Base-by-base conservation (phyloP, 192 early-diverging fungal species). In the Rhizophlyctis rosea region DNA sequence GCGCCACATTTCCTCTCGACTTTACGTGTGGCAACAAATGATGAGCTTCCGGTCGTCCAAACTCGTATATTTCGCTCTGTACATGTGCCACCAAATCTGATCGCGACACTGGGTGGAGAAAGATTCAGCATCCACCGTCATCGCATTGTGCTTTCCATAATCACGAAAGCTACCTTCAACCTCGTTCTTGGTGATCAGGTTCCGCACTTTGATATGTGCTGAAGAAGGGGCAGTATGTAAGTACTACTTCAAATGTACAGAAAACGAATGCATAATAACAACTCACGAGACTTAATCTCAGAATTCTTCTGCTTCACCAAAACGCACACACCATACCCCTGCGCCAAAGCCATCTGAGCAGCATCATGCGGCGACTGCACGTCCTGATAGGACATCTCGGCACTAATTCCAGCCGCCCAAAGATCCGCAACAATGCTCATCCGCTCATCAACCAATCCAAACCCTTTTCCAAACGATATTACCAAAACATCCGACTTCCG, bases 361-460 rank as follows among this genome's bases (percentile, higher is more conserved):
- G 59, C 63, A 34, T 71, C 62, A 1, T 54, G 55, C 25, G 63
- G 51, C 18, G 62, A 58, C 11, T 66, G 36, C 4, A 64, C 77
- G 51, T 92, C 90, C 59, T 91, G 81, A 34, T 92, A 86, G 63
- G 88, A 74, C 39, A 95, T 84, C 34, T 95, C 94, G 0, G 91
- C 86, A 56, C 84, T 81, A 60, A 97, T 81, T 3, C 84, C 84
- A 39, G 84, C 81, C 1, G 69, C 70, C 92, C 94, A 94, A 16
- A 91, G 73, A 25, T 94, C 92, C 29, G 79, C 76, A 25, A 88
- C 86, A 61, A 96, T 57, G 18, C 87, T 77, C 30, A 96, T 76
- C 2, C 91, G 81, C 65, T 94, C 89, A 35, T 83, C 81, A 4
- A 92, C 63, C 44, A 88, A 65, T 9, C 76, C 72, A 35, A 82